phyloP scores from a whole-genome alignment of 371 early-diverging fungal species.

The Mucor ambiguus region DNA sequence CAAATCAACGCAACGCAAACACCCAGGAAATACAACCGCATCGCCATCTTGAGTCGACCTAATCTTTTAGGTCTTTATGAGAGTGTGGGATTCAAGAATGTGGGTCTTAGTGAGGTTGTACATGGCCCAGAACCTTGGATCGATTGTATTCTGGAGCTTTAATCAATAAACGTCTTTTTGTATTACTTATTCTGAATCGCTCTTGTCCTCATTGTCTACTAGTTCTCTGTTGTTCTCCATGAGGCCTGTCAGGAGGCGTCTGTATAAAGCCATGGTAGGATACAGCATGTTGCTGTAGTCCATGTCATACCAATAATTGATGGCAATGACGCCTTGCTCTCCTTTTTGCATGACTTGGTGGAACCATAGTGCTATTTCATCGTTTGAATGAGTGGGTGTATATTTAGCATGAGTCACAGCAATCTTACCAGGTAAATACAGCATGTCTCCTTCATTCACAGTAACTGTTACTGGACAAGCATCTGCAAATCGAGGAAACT shows the following conservation, averaged over 20 bases:
- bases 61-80: conserved; percentile 59
- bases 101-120: conserved; percentile 60
- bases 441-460: conserved; percentile 69
- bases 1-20: conserved; percentile 15
- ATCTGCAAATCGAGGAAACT: conserved; percentile 56
- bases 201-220: conserved; percentile 14
- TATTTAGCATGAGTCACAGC: background rate
- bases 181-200: conserved; percentile 11
- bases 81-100: conserved; percentile 59
- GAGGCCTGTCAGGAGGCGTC: conserved; percentile 32
- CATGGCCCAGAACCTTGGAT: conserved; percentile 73
- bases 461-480: conserved; percentile 61
- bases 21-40: conserved; percentile 39
- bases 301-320: conserved; percentile 86
- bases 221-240: conserved; percentile 21
- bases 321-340: conserved; percentile 71
- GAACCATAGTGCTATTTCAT: conserved; percentile 65
- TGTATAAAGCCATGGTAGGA: conserved; percentile 39
- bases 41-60: conserved; percentile 62
- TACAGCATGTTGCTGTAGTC: conserved; percentile 49
- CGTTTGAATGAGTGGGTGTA: background rate
- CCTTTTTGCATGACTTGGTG: conserved; percentile 75
- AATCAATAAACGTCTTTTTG: conserved; percentile 4
- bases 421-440: conserved; percentile 67
- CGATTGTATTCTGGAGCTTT: conserved; percentile 42